Evolutionary conservation across 139 green algal genomes (phyloP).

Genomic region (Pedinophyceae sp.): DNA sequence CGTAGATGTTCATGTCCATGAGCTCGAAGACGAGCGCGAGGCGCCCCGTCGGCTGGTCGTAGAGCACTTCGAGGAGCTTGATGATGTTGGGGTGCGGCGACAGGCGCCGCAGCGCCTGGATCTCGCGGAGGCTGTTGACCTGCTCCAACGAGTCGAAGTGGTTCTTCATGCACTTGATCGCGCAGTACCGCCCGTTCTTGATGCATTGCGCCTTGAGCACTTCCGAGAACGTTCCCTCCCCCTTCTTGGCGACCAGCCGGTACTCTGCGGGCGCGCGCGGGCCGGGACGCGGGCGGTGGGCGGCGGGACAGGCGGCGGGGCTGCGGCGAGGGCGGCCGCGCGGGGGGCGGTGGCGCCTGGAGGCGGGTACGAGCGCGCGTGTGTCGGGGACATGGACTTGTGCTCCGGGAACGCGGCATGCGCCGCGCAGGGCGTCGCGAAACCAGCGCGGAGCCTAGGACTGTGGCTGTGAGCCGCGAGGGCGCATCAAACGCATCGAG

Average conservation of each 20-base stretch:
- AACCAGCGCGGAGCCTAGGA: too few species aligned
- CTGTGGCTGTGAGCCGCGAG: too few species aligned
- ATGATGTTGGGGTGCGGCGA: conserved; percentile 67
- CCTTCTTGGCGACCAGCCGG: conserved; percentile 72
- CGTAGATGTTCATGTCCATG: conserved; percentile 60
- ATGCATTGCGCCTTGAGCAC: conserved; percentile 78
- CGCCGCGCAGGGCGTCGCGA: too few species aligned
- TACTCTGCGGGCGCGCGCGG: too few species aligned
- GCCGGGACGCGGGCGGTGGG: too few species aligned
- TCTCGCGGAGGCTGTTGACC: conserved; percentile 72
- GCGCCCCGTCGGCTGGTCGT: conserved; percentile 68
- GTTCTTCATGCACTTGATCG: conserved; percentile 86
- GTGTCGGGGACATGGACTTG: too few species aligned
- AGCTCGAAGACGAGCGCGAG: conserved; percentile 82
- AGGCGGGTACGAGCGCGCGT: too few species aligned
- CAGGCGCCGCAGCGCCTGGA: conserved; percentile 60
- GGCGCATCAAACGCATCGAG: too few species aligned
- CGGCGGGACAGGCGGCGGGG: too few species aligned
- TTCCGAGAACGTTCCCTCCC: conserved; percentile 71
- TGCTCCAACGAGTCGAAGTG: conserved; percentile 72
- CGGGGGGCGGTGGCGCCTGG: too few species aligned
- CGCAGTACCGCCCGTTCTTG: conserved; percentile 74
- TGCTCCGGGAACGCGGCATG: too few species aligned
- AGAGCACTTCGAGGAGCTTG: conserved; percentile 70
- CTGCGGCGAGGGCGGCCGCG: too few species aligned